phyloP scores from a whole-genome alignment of 306 rosid species.

The Luffa acutangula region DNA sequence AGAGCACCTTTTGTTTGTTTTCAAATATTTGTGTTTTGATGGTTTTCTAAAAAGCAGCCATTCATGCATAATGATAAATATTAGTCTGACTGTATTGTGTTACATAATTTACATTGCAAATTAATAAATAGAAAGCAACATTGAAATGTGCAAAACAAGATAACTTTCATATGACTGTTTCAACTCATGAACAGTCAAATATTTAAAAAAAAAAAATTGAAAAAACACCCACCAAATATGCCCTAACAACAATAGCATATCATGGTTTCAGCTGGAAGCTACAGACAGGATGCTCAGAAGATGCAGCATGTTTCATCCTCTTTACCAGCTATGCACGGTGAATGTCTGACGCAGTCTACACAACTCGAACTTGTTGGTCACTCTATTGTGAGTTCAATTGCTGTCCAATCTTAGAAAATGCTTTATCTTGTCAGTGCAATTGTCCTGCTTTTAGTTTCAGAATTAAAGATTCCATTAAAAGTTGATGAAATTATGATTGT shows the following conservation, averaged over 20 bases:
- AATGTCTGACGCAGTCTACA: slow-evolving; percentile 43
- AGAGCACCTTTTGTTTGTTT: not conserved
- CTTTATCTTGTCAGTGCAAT: not conserved
- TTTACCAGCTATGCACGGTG: slow-evolving; percentile 43
- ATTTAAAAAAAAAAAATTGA: not conserved
- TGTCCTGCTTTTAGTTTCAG: slow-evolving; percentile 11
- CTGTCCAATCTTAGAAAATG: not conserved
- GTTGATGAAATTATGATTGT: not conserved
- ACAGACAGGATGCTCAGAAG: slow-evolving; percentile 48
- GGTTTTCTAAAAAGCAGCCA: not conserved
- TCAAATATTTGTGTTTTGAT: not conserved
- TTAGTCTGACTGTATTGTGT: not conserved
- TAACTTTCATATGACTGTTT: not conserved
- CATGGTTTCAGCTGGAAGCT: slow-evolving; percentile 29
- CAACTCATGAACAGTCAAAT: not conserved
- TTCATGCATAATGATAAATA: not conserved
- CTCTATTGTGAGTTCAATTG: slow-evolving; percentile 55
- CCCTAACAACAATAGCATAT: not conserved
- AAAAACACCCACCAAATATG: not conserved
- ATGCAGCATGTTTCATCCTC: slow-evolving; percentile 38
- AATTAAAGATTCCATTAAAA: slow-evolving; percentile 10
- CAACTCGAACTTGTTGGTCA: slow-evolving; percentile 94
- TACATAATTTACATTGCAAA: not conserved
- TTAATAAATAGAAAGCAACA: not conserved
- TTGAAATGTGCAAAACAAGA: not conserved